Base-by-base conservation (phyloP, 441 rosid genomes). In the Kokia cookei region DNA sequence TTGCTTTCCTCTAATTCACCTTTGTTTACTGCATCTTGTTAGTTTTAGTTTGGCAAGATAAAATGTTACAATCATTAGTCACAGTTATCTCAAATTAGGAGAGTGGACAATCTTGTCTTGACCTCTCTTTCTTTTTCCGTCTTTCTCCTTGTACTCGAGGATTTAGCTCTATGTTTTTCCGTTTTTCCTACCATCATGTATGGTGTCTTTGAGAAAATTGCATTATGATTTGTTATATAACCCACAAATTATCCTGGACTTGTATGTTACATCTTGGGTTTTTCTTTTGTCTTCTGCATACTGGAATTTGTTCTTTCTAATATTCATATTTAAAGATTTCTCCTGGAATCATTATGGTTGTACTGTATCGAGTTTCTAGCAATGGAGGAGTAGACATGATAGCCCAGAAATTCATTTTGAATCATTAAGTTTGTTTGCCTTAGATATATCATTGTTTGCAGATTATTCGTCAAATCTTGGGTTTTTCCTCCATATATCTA, bases 311-410 rank as follows among this genome's bases (percentile, higher is more conserved):
- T 47, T 47, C 35, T 67, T 27, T 19, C 71, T 47, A 40, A 45
- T 47, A 26, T 24, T 47, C 55, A 45, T 14, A 48, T 26, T 47
- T 67, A 47, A 27, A 50, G 4, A 65, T 42, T 63, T 22, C 32
- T 17, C 14, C 9, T 26, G 40, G 22, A 55, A 48, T 88, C 69
- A 77, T 64, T 85, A 72, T 68, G 83, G 79, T 65, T 77, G 13
- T 78, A 71, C 75, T 84, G 90, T 85, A 76, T 84, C 42, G 87
- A 85, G 83, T 76, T 78, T 75, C 68, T 76, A 58, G 79, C 57
- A 24, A 62, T 81, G 19, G 82, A 78, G 10, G 12, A 69, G 48
- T 69, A 79, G 75, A 77, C 82, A 78, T 9, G 73, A 58, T 64
- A 50, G 64, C 15, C 84, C 84, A 85, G 32, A 58, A 43, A 57